Evolutionary conservation across 1,284 basidiomycete genomes (phyloP).

Genomic region (Heterobasidion occidentale): DNA sequence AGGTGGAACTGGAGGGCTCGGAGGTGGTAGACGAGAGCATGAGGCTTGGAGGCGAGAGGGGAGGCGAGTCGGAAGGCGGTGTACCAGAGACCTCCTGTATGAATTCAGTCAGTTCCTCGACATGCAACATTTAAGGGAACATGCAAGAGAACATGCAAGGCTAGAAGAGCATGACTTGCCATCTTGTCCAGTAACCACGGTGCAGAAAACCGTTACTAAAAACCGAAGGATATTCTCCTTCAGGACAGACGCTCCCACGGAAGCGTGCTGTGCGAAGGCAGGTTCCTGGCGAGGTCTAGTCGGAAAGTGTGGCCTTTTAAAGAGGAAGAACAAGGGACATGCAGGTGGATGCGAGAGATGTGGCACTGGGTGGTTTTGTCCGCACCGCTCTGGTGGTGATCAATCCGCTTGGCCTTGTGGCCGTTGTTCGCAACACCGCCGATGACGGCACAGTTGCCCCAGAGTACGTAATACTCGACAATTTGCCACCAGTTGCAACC

Average conservation of each 20-base stretch:
- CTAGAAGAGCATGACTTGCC: no score
- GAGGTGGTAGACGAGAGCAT: constrained; percentile 6
- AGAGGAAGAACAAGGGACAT: neutral
- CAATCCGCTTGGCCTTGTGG: neutral
- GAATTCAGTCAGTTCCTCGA: no score
- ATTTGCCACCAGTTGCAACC: neutral
- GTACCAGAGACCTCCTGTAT: neutral
- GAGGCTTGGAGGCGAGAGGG: constrained; percentile 8
- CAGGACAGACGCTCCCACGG: no score
- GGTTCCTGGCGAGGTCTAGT: no score
- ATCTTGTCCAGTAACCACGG: no score
- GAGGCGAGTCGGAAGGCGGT: constrained; percentile 5
- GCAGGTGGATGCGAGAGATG: neutral
- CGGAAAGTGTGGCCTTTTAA: neutral
- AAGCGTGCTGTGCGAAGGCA: no score
- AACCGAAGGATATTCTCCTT: no score
- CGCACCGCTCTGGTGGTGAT: neutral
- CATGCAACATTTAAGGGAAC: no score
- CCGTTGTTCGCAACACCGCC: neutral
- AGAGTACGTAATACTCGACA: neutral
- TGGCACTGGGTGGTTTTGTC: neutral
- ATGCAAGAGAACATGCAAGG: no score
- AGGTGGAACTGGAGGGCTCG: constrained; percentile 4
- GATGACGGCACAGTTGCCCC: neutral
- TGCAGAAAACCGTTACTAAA: no score